Percentiles rank a stretch among this genome's conserved stretches.
Evolutionary conservation across 2,329 filamentous ascomycete genomes (phyloP).

Genomic region (Alternaria metachromatica): DNA sequence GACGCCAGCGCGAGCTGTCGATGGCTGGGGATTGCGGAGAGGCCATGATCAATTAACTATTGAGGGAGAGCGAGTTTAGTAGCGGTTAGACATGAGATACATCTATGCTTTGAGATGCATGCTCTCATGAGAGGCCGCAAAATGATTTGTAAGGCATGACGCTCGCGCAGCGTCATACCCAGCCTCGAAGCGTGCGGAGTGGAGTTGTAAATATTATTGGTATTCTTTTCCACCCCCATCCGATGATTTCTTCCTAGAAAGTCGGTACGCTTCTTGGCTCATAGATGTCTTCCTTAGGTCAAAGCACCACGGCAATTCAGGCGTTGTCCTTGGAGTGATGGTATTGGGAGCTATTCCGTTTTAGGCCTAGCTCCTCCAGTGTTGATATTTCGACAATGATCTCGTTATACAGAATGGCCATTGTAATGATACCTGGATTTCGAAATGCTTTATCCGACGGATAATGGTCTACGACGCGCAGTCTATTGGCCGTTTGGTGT

Average conservation of each 20-base stretch:
- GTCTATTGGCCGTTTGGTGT: background rate
- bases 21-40: background rate
- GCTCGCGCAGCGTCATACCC: background rate
- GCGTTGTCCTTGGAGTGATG: background rate
- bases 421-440: background rate
- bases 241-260: background rate
- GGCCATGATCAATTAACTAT: background rate
- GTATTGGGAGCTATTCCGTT: background rate
- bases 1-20: background rate
- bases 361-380: background rate
- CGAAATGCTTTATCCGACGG: background rate
- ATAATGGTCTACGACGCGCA: background rate
- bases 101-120: too few relatives aligned
- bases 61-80: background rate
- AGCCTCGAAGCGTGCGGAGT: background rate
- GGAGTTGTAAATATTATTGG: background rate
- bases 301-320: background rate
- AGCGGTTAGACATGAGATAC: too few relatives aligned
- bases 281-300: background rate
- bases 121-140: background rate
- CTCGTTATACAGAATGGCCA: background rate
- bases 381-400: background rate
- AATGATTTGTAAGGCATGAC: background rate
- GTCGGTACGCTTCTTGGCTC: background rate
- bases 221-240: background rate